Conservation (phyloP, 352 stramenopile genomes). For the Phytopythium montanum region DNA sequence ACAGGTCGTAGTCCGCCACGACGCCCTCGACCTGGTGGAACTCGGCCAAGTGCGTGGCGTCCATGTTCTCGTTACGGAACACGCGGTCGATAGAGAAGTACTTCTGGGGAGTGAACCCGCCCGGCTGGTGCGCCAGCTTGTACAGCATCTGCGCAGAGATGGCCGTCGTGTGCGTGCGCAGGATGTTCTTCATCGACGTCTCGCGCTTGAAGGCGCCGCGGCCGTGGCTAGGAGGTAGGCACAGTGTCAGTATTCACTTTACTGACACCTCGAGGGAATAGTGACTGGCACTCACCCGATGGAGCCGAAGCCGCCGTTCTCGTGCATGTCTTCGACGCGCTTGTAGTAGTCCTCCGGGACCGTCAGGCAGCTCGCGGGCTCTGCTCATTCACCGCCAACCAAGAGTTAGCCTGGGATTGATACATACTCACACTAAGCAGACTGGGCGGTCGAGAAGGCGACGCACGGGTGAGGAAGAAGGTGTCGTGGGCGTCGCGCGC, state of each 20-base stretch:
- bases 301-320: constrained; percentile 94
- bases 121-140: constrained; percentile 93
- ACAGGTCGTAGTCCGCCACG: constrained; percentile 98
- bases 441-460: not conserved
- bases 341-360: constrained; percentile 99
- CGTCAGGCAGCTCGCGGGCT: constrained; percentile 61
- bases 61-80: constrained; percentile 99
- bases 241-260: no score
- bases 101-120: constrained; percentile 96
- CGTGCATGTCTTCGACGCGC: constrained; percentile 97
- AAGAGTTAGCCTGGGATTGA: not conserved
- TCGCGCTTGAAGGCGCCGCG: constrained; percentile 89
- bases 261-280: no score
- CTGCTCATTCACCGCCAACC: constrained; percentile 24
- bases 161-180: constrained; percentile 99
- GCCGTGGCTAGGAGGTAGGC: no score
- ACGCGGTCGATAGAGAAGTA: constrained; percentile 99
- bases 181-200: constrained; percentile 98
- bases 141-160: constrained; percentile 99
- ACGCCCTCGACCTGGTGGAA: constrained; percentile 99
- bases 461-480: constrained; percentile 98
- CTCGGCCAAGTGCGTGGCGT: constrained; percentile 99
- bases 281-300: constrained; percentile 91
- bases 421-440: not conserved
- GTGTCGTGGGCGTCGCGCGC: constrained; percentile 99